Conservation (phyloP, 129 eudicot genomes). For the Centella asiatica region DNA sequence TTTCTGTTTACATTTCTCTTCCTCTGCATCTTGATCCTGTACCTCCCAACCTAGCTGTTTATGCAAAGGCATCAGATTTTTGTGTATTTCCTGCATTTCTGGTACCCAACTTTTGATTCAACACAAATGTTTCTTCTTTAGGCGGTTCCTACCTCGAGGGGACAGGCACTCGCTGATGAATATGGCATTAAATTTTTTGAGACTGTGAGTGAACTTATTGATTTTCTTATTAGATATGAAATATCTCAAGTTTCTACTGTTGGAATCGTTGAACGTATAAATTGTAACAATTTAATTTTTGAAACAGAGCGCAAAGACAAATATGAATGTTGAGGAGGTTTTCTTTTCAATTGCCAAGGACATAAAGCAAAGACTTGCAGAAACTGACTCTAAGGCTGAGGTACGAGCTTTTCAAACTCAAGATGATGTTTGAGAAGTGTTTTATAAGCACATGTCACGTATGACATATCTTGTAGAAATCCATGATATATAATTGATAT, state of each 20-base stretch:
- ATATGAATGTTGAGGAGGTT: constrained; percentile 80
- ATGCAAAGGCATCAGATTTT: neutral
- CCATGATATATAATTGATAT: too few relatives aligned
- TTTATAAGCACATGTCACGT: neutral
- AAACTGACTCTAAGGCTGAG: constrained; percentile 67
- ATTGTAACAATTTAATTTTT: neutral
- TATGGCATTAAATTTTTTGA: constrained; percentile 88
- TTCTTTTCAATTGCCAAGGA: constrained; percentile 78
- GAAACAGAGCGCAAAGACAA: constrained; percentile 91
- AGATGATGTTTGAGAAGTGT: neutral
- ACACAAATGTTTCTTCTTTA: constrained; percentile 10
- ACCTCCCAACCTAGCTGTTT: neutral
- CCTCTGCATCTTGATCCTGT: too few relatives aligned
- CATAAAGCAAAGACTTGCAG: constrained; percentile 82
- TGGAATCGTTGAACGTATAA: neutral
- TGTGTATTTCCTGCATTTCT: neutral
- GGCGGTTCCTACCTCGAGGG: constrained; percentile 89
- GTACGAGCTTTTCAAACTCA: constrained; percentile 21
- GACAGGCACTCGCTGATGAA: constrained; percentile 91
- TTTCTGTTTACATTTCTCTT: too few relatives aligned
- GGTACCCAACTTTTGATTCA: neutral
- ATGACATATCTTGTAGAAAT: neutral
- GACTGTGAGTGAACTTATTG: constrained; percentile 53
- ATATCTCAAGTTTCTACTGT: neutral
- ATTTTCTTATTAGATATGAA: neutral